Conservation (phyloP, 116 monocot species). For the Iris pallida region DNA sequence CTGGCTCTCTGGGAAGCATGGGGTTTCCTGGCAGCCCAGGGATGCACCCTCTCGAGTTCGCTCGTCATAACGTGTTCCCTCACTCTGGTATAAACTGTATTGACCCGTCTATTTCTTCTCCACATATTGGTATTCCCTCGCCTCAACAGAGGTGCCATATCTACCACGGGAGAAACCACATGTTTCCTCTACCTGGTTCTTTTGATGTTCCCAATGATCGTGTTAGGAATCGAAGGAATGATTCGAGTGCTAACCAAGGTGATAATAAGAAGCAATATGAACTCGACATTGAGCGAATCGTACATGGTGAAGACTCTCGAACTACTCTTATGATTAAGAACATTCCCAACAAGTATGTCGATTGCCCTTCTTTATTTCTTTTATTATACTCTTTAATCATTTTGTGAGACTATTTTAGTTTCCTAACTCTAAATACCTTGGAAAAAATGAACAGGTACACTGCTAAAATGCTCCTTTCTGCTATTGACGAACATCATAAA, state of each 20-base stretch:
- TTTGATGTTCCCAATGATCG: conserved; percentile 52
- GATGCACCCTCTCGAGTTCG: conserved; percentile 44
- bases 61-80: conserved; percentile 45
- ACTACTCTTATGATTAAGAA: conserved; percentile 96
- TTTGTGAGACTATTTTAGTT: neutral
- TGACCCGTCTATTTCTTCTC: conserved; percentile 39
- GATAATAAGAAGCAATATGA: conserved; percentile 85
- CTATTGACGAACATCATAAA: conserved; percentile 84
- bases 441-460: conserved; percentile 56
- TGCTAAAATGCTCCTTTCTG: conserved; percentile 76
- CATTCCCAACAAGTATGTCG: conserved; percentile 86
- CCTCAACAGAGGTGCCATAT: conserved; percentile 65
- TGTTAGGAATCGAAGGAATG: conserved; percentile 48
- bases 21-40: conserved; percentile 44
- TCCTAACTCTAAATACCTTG: neutral
- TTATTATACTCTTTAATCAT: neutral
- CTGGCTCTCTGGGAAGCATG: conserved; percentile 51
- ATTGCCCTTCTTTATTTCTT: neutral
- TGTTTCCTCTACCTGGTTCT: conserved; percentile 29
- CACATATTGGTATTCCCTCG: conserved; percentile 50
- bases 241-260: conserved; percentile 29
- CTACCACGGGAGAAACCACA: conserved; percentile 32
- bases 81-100: conserved; percentile 35
- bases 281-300: conserved; percentile 69
- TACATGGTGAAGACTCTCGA: conserved; percentile 56